Percentiles rank a stretch among this genome's conserved stretches.
These are phyloP conservation scores for Daldinia vernicosa DNA, from an alignment of 495 filamentous ascomycete species.

Conservation along the genomic window DNA sequence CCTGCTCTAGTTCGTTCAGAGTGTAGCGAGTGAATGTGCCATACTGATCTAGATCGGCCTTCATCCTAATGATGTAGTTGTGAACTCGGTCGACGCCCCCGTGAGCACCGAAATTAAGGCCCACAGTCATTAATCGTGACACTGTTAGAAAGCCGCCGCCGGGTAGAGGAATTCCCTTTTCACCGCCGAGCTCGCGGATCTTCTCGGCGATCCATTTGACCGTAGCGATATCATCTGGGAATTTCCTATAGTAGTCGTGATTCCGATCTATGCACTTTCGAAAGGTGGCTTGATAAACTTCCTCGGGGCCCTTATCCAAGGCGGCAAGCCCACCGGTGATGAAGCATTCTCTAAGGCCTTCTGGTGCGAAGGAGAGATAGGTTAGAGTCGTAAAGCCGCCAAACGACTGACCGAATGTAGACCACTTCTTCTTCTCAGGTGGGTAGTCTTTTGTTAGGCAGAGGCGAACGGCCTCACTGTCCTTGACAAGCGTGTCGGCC, in stretches of 20 bases:
- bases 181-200: slow-evolving; percentile 58
- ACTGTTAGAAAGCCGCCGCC: slow-evolving; percentile 74
- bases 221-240: slow-evolving; percentile 77
- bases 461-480: slow-evolving; percentile 85
- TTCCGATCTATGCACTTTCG: slow-evolving; percentile 72
- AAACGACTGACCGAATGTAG: slow-evolving; percentile 86
- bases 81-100: slow-evolving; percentile 77
- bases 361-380: slow-evolving; percentile 82
- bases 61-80: slow-evolving; percentile 72
- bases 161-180: slow-evolving; percentile 66
- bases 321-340: slow-evolving; percentile 84
- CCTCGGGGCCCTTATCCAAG: slow-evolving; percentile 71
- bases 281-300: slow-evolving; percentile 77
- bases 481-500: slow-evolving; percentile 87
- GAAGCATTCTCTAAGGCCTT: slow-evolving; percentile 83
- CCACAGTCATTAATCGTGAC: slow-evolving; percentile 75
- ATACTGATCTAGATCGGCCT: slow-evolving; percentile 74
- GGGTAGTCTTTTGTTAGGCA: slow-evolving; percentile 75
- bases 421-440: slow-evolving; percentile 79
- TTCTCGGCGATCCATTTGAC: slow-evolving; percentile 73
- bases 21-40: slow-evolving; percentile 76
- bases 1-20: slow-evolving; percentile 69
- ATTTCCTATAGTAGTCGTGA: slow-evolving; percentile 82
- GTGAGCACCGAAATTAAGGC: slow-evolving; percentile 78
- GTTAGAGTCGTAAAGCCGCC: slow-evolving; percentile 85